These are phyloP conservation scores for Xylariaceae sp. DNA, from an alignment of 2,329 filamentous ascomycete species.

Conservation along the genomic window DNA sequence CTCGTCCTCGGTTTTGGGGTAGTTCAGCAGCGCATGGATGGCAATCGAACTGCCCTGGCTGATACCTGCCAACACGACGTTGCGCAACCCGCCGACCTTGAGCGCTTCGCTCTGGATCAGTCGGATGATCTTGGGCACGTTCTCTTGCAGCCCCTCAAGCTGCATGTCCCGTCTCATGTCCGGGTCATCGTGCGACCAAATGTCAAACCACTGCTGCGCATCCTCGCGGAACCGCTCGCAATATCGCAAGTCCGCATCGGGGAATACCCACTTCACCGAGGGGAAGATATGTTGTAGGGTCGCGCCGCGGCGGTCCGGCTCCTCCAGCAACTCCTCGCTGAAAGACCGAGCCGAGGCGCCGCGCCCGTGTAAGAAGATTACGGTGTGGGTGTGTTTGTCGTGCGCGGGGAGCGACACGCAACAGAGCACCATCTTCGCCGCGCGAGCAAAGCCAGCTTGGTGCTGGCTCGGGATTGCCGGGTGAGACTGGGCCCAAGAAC, in stretches of 20 bases:
- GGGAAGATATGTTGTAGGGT: conserved; percentile 38
- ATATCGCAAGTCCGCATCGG: conserved; percentile 32
- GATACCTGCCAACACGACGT: conserved; percentile 40
- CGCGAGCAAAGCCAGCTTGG: no score
- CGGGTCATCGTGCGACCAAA: conserved; percentile 37
- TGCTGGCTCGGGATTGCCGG: no score
- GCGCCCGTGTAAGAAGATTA: conserved; percentile 42
- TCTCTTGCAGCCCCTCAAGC: conserved; percentile 34
- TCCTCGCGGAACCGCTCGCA: conserved; percentile 22
- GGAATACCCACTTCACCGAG: conserved; percentile 46
- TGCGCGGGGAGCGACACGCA: conserved; percentile 8
- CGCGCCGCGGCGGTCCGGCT: conserved; percentile 24
- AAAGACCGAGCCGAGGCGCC: conserved; percentile 33
- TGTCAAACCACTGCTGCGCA: conserved; percentile 45
- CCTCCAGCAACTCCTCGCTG: conserved; percentile 25
- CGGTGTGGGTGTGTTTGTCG: conserved; percentile 31
- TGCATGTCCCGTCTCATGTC: conserved; percentile 37
- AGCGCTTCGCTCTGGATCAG: conserved; percentile 32
- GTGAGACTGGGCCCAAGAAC: no score
- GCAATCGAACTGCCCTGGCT: conserved; percentile 41
- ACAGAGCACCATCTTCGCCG: conserved; percentile 4
- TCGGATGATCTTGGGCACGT: conserved; percentile 26
- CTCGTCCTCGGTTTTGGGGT: conserved; percentile 3
- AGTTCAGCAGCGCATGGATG: conserved; percentile 18
- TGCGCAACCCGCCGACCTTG: conserved; percentile 31